Evolutionary conservation across 2,329 filamentous ascomycete genomes (phyloP).

Genomic region (Macroventuria anomochaeta): DNA sequence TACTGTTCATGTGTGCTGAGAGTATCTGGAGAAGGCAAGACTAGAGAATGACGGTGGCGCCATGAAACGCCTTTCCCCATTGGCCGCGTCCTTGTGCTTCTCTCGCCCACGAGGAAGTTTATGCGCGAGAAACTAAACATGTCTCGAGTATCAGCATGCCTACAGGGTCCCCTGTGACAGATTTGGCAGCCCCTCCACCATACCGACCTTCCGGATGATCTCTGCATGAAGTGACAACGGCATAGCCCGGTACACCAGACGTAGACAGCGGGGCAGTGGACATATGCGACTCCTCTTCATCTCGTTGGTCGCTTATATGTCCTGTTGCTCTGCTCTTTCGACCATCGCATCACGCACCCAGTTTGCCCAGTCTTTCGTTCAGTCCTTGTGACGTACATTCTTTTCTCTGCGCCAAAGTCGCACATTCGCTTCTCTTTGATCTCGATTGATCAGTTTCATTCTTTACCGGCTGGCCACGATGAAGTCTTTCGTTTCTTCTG

Average conservation of each 20-base stretch:
- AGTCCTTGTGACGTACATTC: conserved; percentile 32
- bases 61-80: background rate
- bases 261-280: conserved; percentile 23
- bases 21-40: background rate
- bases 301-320: conserved; percentile 19
- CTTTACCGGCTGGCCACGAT: conserved; percentile 39
- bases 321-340: background rate
- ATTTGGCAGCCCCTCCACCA: background rate
- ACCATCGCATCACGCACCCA: conserved; percentile 3
- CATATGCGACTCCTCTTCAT: conserved; percentile 19
- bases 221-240: conserved; percentile 30
- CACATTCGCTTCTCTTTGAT: conserved; percentile 31
- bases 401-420: conserved; percentile 21
- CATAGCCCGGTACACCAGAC: conserved; percentile 25
- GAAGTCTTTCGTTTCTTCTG: conserved; percentile 34
- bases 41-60: no score
- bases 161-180: conserved; percentile 21
- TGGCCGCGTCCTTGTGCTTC: conserved; percentile 1
- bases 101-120: background rate
- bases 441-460: conserved; percentile 35
- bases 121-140: conserved; percentile 36
- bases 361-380: conserved; percentile 32
- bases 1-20: background rate
- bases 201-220: background rate
- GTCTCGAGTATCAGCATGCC: conserved; percentile 30